Conservation (phyloP, 179 eudicot genomes). For the Vitellaria paradoxa region DNA sequence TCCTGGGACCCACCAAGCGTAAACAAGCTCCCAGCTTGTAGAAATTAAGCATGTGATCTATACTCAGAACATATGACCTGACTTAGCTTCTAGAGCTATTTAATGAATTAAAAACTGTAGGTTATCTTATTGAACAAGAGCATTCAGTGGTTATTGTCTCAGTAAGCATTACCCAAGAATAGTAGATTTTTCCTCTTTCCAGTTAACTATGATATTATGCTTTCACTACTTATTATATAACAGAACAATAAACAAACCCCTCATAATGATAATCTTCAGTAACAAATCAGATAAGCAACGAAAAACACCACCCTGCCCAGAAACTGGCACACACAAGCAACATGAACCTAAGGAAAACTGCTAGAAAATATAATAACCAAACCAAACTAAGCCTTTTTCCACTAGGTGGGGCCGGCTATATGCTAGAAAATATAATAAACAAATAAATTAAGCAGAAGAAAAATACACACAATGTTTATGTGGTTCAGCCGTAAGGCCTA, state of each 20-base stretch:
- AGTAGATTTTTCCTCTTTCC: conserved; percentile 4
- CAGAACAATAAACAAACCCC: not conserved
- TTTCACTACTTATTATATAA: not conserved
- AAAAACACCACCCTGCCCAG: not conserved
- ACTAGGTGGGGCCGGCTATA: too few species aligned
- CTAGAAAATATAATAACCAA: not conserved
- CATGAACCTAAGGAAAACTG: not conserved
- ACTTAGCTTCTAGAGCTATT: not conserved
- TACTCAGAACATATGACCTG: conserved; percentile 2
- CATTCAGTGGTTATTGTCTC: not conserved
- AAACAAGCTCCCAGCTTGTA: too few species aligned
- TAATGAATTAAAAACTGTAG: not conserved
- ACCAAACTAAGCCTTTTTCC: not conserved
- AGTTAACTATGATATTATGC: not conserved
- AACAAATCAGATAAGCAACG: not conserved
- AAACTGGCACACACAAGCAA: not conserved
- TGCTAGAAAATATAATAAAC: not conserved
- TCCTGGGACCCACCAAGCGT: not conserved
- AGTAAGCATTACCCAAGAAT: not conserved
- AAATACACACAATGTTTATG: not conserved
- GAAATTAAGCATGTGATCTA: not conserved
- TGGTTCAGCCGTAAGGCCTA: not conserved
- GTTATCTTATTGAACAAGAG: not conserved
- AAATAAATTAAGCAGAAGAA: not conserved
- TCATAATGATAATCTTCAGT: not conserved